Evolutionary conservation across 768 basidiomycete genomes (phyloP), one percentile per base, ranked within the genome.

Genomic region (Coprinopsis strossmayeri): DNA sequence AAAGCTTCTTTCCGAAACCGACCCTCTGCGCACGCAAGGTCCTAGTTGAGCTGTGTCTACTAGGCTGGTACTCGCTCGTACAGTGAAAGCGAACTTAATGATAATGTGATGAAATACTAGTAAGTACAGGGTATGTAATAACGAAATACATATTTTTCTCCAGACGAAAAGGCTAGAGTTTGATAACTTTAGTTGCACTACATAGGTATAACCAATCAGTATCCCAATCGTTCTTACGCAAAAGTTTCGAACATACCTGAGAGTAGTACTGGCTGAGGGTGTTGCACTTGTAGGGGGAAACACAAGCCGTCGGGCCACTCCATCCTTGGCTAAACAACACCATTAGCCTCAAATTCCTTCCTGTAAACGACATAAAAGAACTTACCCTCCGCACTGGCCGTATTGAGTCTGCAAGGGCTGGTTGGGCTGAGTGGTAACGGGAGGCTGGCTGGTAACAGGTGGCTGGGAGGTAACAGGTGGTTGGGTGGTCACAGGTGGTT

Each of bases 331-430:
- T 42, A 44, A 26, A 26, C 9, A 13, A 24, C 17, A 4, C 2
- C 3, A 42, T 39, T n/a, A 24, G 30, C 30, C 7, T 15, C 21
- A 45, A 41, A n/a, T 5, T 13, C 3, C 42, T 46, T 17, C 34
- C 20, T 27, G 21, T 39, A 5, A 38, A 10, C n/a, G n/a, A 9
- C 30, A 39, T 3, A 15, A 35, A 49, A 12, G 7, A 26, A 13
- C 38, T 64, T 20, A 55, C 70, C 74, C 76, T 52, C 77, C 77
- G 43, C 77, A 78, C 58, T 80, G 78, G 15, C 73, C 78, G 38
- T 56, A 81, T 41, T 78, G 71, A 12, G 69, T 69, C 49, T 70
- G 69, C 0, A 56, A 50, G 5, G 74, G 64, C 3, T 66, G 70
- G 43, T 64, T 37, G 4, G 71, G 58, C 17, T 66, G 57, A 24